A percentile compares a stretch with the other conserved stretches of the same genome.
Evolutionary conservation across 2,329 filamentous ascomycete genomes (phyloP).

Genomic region (Exophiala phaeomuriformis): DNA sequence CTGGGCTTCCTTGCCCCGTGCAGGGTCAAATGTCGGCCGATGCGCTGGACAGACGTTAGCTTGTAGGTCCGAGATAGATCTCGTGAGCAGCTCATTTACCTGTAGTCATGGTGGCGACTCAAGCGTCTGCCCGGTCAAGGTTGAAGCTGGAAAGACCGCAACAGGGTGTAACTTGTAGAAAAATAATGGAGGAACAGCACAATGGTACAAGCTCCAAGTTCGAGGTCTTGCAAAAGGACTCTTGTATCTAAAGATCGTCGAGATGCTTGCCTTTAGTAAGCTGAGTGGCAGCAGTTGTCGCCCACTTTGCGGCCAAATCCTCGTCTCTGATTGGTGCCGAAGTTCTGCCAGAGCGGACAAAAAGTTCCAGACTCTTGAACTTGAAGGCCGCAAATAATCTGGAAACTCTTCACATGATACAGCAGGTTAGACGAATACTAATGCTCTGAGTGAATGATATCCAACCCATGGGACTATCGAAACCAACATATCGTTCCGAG

Average conservation of each 20-base stretch:
- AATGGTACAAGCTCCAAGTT: neutral
- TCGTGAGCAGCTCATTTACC: neutral
- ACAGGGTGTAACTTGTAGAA: too few species aligned
- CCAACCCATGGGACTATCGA: neutral
- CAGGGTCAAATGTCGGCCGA: constrained; percentile 94
- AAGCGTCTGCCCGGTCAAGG: neutral
- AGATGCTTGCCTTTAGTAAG: too few species aligned
- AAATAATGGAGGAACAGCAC: neutral
- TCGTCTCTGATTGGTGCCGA: neutral
- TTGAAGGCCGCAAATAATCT: too few species aligned
- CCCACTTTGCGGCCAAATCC: neutral
- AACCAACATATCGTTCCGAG: neutral
- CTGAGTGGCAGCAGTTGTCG: too few species aligned
- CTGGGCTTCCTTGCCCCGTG: constrained; percentile 87
- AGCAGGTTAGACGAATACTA: too few species aligned
- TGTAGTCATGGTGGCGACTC: neutral
- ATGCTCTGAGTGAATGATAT: too few species aligned
- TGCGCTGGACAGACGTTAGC: constrained; percentile 41
- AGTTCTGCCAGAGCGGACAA: neutral
- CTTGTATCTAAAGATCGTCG: too few species aligned
- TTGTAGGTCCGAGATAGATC: neutral
- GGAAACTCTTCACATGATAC: too few species aligned
- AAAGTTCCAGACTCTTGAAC: neutral
- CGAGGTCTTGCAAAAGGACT: neutral
- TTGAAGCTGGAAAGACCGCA: too few species aligned